phyloP scores from a whole-genome alignment of 176 grass and related monocot species.

The Themeda triandra region DNA sequence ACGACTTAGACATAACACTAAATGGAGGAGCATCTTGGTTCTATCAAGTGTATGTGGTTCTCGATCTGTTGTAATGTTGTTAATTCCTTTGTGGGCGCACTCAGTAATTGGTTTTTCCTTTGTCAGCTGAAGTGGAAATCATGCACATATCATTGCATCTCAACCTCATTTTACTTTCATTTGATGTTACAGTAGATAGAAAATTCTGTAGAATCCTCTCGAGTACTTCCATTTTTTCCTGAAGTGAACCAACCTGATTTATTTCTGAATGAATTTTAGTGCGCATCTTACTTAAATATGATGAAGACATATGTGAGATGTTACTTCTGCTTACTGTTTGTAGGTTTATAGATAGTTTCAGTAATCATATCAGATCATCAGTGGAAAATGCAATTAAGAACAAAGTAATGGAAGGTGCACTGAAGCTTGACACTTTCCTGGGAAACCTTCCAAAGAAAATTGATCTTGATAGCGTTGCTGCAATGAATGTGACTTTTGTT shows the following conservation, averaged over 20 bases:
- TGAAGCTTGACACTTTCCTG: slow-evolving; percentile 77
- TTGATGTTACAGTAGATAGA: neutral
- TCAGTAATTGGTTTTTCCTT: neutral
- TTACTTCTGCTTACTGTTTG: slow-evolving; percentile 24
- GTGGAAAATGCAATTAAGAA: slow-evolving; percentile 74
- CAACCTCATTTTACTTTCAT: neutral
- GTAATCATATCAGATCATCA: slow-evolving; percentile 74
- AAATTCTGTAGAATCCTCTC: neutral
- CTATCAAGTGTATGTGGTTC: slow-evolving; percentile 82
- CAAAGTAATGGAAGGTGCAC: slow-evolving; percentile 66
- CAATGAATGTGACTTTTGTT: slow-evolving; percentile 85
- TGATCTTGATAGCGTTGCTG: slow-evolving; percentile 57
- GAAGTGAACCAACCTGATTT: neutral
- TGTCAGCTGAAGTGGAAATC: neutral
- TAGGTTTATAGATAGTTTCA: slow-evolving; percentile 85
- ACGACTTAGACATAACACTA: slow-evolving; percentile 58
- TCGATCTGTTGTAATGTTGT: neutral
- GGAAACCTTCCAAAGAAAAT: slow-evolving; percentile 82
- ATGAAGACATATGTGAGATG: neutral
- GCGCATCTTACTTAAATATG: neutral
- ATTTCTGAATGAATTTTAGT: neutral
- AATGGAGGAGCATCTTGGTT: slow-evolving; percentile 92
- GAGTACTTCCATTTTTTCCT: neutral
- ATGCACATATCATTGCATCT: neutral
- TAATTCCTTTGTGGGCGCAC: neutral